phyloP scores from a whole-genome alignment of 2,329 filamentous ascomycete genomes.

The Sclerotinia minor region DNA sequence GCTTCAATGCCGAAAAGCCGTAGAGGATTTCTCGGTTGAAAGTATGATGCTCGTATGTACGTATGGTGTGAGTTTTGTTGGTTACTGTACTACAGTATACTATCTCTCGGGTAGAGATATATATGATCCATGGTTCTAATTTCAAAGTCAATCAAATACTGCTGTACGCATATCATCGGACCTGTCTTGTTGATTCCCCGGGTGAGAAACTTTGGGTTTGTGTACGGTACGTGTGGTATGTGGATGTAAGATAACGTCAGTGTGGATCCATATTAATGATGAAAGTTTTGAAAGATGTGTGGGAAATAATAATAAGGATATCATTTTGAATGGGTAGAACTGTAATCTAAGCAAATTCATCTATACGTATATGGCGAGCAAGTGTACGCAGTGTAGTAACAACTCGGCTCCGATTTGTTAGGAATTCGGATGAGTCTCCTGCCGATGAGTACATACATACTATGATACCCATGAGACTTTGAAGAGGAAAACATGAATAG shows the following conservation, averaged over 20 bases:
- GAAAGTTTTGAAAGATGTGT: background rate
- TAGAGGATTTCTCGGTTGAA: background rate
- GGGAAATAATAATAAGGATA: background rate
- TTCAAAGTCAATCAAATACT: background rate
- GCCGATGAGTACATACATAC: background rate
- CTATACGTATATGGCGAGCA: no score
- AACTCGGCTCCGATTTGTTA: no score
- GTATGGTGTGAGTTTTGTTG: background rate
- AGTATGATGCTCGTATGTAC: background rate
- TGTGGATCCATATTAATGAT: background rate
- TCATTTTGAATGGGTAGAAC: background rate
- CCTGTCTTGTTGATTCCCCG: background rate
- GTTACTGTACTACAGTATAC: no score
- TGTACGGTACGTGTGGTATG: background rate
- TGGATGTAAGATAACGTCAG: constrained; percentile 10
- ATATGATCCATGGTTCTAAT: background rate
- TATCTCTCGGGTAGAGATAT: background rate
- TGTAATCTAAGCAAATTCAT: no score
- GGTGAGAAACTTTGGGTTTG: background rate
- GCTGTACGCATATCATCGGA: background rate
- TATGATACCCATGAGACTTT: no score
- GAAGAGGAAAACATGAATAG: background rate
- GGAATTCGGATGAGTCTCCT: background rate
- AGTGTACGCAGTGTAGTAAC: no score
- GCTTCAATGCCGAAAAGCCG: background rate